Conservation (phyloP, 2,329 filamentous ascomycete species). For the Periconia sp. region DNA sequence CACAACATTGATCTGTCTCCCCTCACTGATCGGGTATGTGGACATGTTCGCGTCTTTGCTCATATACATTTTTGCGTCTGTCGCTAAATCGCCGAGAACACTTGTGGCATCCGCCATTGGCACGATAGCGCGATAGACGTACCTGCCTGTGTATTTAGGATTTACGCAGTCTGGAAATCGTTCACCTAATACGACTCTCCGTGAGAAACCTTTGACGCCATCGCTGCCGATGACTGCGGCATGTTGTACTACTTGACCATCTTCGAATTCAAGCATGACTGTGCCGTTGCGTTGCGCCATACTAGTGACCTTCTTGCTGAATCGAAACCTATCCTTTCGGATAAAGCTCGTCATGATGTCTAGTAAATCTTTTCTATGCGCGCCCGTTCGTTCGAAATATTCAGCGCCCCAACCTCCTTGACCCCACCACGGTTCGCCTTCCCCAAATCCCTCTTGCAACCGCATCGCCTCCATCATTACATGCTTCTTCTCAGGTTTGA, state of each 20-base stretch:
- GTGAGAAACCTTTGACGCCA: slow-evolving; percentile 49
- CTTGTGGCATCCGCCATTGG: slow-evolving; percentile 46
- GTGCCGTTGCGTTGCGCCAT: slow-evolving; percentile 44
- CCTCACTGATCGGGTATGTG: slow-evolving; percentile 32
- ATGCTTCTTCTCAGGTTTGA: slow-evolving; percentile 44
- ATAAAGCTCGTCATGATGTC: slow-evolving; percentile 57
- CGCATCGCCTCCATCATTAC: slow-evolving; percentile 51
- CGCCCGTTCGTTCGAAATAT: slow-evolving; percentile 49
- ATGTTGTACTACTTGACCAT: slow-evolving; percentile 45
- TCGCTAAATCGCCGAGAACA: slow-evolving; percentile 42
- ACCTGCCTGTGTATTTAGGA: slow-evolving; percentile 32
- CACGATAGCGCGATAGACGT: slow-evolving; percentile 36
- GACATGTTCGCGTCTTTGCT: slow-evolving; percentile 21
- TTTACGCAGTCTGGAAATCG: slow-evolving; percentile 22
- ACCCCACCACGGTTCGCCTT: slow-evolving; percentile 44
- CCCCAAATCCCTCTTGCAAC: slow-evolving; percentile 50
- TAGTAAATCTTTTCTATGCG: slow-evolving; percentile 51
- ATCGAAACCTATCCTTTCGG: slow-evolving; percentile 26
- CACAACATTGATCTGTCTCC: slow-evolving; percentile 26
- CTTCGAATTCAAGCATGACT: slow-evolving; percentile 46
- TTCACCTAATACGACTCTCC: slow-evolving; percentile 24
- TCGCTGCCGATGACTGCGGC: slow-evolving; percentile 54
- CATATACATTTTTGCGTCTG: slow-evolving; percentile 38
- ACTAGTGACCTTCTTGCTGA: slow-evolving; percentile 29
- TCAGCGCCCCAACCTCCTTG: slow-evolving; percentile 43